These are phyloP conservation scores for Madurella fahalii DNA, from an alignment of 2,329 filamentous ascomycete genomes.

Conservation along the genomic window DNA sequence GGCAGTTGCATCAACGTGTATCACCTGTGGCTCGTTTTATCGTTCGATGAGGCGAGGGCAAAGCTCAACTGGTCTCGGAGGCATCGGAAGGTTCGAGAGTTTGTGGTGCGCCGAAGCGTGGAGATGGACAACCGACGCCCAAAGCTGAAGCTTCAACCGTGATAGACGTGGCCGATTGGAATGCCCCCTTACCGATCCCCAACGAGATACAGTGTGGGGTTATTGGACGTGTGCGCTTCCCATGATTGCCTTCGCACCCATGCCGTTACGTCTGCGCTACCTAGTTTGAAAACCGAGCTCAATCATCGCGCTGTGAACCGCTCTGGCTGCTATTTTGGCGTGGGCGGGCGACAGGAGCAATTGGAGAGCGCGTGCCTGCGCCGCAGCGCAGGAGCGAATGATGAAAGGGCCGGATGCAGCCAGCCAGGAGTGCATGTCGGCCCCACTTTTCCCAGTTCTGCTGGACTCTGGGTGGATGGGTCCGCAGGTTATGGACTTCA, in stretches of 20 bases:
- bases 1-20: slow-evolving; percentile 7
- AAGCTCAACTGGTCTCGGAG: no score
- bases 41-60: no score
- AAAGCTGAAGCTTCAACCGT: no score
- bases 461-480: neutral
- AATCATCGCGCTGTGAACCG: neutral
- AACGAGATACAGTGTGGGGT: no score
- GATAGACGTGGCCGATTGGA: neutral
- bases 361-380: slow-evolving; percentile 13
- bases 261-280: neutral
- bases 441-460: slow-evolving; percentile 26
- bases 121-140: no score
- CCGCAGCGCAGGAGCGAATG: slow-evolving; percentile 16
- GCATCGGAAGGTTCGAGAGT: no score
- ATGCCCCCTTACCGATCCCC: no score
- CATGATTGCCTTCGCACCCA: neutral
- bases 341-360: slow-evolving; percentile 11
- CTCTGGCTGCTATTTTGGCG: slow-evolving; percentile 21
- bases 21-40: no score
- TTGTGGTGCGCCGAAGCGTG: no score
- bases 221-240: neutral
- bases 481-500: slow-evolving; percentile 2
- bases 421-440: slow-evolving; percentile 38
- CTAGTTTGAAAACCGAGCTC: neutral
- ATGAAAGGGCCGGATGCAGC: slow-evolving; percentile 32